Evolutionary conservation across 768 basidiomycete species (phyloP).

Genomic region (Rhodotorula sphaerocarpa): DNA sequence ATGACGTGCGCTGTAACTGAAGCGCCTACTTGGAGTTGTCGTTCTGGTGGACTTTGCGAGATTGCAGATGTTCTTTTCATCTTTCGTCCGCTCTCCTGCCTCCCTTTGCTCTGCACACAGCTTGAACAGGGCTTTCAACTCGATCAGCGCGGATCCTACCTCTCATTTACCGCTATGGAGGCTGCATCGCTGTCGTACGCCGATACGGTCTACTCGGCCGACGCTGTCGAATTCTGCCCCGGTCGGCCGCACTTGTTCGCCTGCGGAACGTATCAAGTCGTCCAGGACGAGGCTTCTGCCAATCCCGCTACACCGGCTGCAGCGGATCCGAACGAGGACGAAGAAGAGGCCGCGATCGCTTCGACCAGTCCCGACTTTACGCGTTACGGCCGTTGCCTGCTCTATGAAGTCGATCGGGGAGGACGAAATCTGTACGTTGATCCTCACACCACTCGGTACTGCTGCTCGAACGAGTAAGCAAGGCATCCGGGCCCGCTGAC

Average conservation of each 20-base stretch:
- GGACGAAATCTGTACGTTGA: conserved; percentile 26
- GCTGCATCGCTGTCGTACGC: conserved; percentile 12
- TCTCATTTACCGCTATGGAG: neutral
- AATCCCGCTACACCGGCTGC: neutral
- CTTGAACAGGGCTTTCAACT: no score
- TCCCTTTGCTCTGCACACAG: neutral
- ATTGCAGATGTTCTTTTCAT: neutral
- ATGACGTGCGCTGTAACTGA: no score
- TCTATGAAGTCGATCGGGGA: conserved; percentile 32
- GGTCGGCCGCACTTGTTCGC: conserved; percentile 60
- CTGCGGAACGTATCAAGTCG: conserved; percentile 85
- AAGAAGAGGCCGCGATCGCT: neutral
- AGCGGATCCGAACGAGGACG: conserved; percentile 12
- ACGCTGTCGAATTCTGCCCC: conserved; percentile 81
- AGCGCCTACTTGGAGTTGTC: no score
- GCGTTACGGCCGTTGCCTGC: conserved; percentile 35
- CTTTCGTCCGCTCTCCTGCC: neutral
- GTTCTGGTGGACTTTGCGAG: no score
- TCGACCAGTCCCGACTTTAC: conserved; percentile 23
- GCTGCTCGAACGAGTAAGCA: no score
- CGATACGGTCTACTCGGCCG: conserved; percentile 38
- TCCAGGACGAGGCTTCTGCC: conserved; percentile 41
- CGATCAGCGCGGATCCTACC: neutral
- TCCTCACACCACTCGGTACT: no score
- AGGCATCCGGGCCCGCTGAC: neutral